phyloP scores from a whole-genome alignment of 1,284 basidiomycete genomes.

The Leccinum variabile region DNA sequence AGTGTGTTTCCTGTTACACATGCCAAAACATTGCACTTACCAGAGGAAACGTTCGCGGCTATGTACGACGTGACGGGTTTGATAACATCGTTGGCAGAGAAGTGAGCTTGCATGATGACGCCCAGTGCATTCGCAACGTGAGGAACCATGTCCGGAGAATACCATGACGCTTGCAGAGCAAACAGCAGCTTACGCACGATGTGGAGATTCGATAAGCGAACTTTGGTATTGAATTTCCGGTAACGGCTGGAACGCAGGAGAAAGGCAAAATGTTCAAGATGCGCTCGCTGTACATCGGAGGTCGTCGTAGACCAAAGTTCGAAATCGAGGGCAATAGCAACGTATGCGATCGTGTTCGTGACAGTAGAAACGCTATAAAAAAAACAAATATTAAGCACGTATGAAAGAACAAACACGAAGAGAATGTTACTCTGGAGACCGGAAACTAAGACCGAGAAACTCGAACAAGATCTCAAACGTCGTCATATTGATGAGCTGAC shows the following conservation, averaged over 20 bases:
- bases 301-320: slow-evolving; percentile 82
- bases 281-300: slow-evolving; percentile 68
- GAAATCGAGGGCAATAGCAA: slow-evolving; percentile 84
- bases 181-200: slow-evolving; percentile 80
- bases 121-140: slow-evolving; percentile 61
- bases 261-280: slow-evolving; percentile 79
- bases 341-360: slow-evolving; percentile 81
- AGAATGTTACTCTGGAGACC: slow-evolving; percentile 67
- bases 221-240: slow-evolving; percentile 70
- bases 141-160: slow-evolving; percentile 53
- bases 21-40: slow-evolving; percentile 39
- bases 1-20: neutral
- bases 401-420: neutral
- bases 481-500: slow-evolving; percentile 72
- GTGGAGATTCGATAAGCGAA: slow-evolving; percentile 67
- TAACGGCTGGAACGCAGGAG: slow-evolving; percentile 74
- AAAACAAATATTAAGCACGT: slow-evolving; percentile 7
- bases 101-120: slow-evolving; percentile 57
- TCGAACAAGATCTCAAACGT: slow-evolving; percentile 79
- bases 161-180: slow-evolving; percentile 77
- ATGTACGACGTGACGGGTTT: slow-evolving; percentile 86
- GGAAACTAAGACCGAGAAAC: slow-evolving; percentile 82
- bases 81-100: slow-evolving; percentile 70
- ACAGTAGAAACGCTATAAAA: slow-evolving; percentile 76
- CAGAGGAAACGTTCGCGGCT: slow-evolving; percentile 77